A percentile compares a stretch with the other conserved stretches of the same genome.
phyloP scores from a whole-genome alignment of 495 filamentous ascomycete species.

The Cercophora newfieldiana region DNA sequence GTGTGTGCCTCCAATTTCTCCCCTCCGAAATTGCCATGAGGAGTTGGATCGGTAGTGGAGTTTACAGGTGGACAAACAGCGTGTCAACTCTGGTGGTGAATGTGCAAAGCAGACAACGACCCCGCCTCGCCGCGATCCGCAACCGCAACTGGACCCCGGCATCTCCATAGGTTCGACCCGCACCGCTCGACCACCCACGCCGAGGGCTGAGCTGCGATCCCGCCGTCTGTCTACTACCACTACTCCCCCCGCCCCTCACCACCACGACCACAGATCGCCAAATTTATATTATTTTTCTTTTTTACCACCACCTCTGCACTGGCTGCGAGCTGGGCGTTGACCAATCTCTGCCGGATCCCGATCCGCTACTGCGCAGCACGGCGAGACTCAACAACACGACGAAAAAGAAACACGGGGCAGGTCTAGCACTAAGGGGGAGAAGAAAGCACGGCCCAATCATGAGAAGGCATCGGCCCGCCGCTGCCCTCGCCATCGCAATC shows the following conservation, averaged over 20 bases:
- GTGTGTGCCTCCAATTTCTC: not conserved
- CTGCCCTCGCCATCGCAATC: conserved; percentile 30
- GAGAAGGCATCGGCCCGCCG: conserved; percentile 29
- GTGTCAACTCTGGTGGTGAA: not conserved
- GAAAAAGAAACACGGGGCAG: not conserved
- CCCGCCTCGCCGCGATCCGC: conserved; percentile 9
- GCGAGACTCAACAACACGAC: not conserved
- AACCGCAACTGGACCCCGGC: conserved; percentile 4
- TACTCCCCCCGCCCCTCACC: not conserved
- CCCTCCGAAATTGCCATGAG: not conserved
- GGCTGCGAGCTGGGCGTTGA: not conserved
- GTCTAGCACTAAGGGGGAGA: no score
- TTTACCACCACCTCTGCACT: not conserved
- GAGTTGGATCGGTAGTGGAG: not conserved
- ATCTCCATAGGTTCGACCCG: not conserved
- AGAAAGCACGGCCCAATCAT: conserved; percentile 27
- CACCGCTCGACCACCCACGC: not conserved
- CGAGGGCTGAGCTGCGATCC: not conserved
- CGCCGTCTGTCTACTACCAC: not conserved
- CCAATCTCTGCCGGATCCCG: not conserved
- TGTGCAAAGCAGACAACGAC: not conserved
- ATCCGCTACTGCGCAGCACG: not conserved
- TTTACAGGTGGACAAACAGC: not conserved
- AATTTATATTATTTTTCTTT: not conserved
- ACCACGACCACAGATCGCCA: not conserved